phyloP scores from a whole-genome alignment of 768 basidiomycete species.

The Podaxis sp. region DNA sequence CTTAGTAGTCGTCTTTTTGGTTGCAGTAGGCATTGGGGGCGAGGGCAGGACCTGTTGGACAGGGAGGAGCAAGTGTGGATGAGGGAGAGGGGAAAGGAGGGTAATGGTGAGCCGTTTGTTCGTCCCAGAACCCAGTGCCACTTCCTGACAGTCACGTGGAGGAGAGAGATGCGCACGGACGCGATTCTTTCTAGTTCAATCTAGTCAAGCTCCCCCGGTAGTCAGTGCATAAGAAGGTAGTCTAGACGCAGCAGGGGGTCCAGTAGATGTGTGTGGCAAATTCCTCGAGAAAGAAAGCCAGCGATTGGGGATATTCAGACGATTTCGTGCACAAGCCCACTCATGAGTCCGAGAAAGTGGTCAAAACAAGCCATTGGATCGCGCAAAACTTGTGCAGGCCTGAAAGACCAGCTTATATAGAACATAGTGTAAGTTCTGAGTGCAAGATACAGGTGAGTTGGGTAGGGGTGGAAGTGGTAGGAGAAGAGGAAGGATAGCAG shows the following conservation, averaged over 20 bases:
- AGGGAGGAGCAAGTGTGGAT: slow-evolving; percentile 16
- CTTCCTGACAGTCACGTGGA: slow-evolving; percentile 28
- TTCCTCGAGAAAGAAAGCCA: slow-evolving; percentile 3
- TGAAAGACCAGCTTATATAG: background rate
- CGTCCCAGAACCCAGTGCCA: slow-evolving; percentile 23
- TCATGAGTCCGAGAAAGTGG: slow-evolving; percentile 6
- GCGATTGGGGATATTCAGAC: slow-evolving; percentile 7
- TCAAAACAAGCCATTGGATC: background rate
- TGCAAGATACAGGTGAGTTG: background rate
- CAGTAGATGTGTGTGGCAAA: slow-evolving; percentile 7
- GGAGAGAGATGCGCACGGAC: slow-evolving; percentile 29
- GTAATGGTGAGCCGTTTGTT: slow-evolving; percentile 23
- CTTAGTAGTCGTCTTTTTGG: slow-evolving; percentile 42
- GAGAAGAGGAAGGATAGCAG: slow-evolving; percentile 6
- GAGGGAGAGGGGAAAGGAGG: slow-evolving; percentile 21
- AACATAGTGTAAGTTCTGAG: background rate
- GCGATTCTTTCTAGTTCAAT: slow-evolving; percentile 14
- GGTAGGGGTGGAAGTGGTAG: slow-evolving; percentile 1
- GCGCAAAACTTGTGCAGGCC: background rate
- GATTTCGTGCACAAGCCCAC: background rate
- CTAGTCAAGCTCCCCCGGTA: slow-evolving; percentile 8
- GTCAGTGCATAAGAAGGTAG: slow-evolving; percentile 2
- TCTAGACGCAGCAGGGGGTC: slow-evolving; percentile 7
- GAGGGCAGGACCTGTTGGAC: slow-evolving; percentile 10
- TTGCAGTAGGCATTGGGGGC: slow-evolving; percentile 25